Conservation (phyloP, 306 rosid species). For the Carpinus viminea region DNA sequence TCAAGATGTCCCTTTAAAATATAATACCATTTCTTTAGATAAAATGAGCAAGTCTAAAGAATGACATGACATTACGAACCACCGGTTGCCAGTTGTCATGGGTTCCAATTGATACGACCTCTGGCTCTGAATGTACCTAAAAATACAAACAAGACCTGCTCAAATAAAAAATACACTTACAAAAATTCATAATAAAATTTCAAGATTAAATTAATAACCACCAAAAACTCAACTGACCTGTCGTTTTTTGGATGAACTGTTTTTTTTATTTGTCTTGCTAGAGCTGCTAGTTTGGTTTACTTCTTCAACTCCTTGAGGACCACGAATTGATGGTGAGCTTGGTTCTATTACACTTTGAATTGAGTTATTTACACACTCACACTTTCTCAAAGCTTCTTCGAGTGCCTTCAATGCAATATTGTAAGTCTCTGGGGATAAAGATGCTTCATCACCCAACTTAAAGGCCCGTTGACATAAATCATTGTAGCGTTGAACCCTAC, state of each 20-base stretch:
- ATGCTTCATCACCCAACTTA: slow-evolving; percentile 51
- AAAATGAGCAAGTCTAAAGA: not conserved
- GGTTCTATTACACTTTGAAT: slow-evolving; percentile 29
- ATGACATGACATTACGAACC: slow-evolving; percentile 29
- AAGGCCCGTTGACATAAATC: slow-evolving; percentile 39
- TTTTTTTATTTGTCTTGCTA: slow-evolving; percentile 28
- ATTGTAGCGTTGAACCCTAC: slow-evolving; percentile 38
- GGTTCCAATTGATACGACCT: slow-evolving; percentile 21
- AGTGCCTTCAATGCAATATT: slow-evolving; percentile 38
- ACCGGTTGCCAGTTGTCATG: slow-evolving; percentile 45
- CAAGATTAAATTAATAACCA: slow-evolving; percentile 6
- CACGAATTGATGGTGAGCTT: slow-evolving; percentile 25
- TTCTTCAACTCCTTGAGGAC: slow-evolving; percentile 30
- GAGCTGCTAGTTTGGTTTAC: slow-evolving; percentile 27
- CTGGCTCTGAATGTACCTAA: slow-evolving; percentile 34
- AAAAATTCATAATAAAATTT: not conserved
- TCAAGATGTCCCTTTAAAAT: not conserved
- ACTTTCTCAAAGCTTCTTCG: slow-evolving; percentile 49
- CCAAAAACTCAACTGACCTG: slow-evolving; percentile 32
- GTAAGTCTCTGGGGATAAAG: slow-evolving; percentile 51
- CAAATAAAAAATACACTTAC: slow-evolving; percentile 1
- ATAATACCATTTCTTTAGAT: not conserved
- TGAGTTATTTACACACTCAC: slow-evolving; percentile 33
- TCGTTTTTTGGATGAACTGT: slow-evolving; percentile 28
- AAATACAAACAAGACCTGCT: slow-evolving; percentile 6